phyloP scores from a whole-genome alignment of 169 alveolate genomes.

The Toxoplasma gondii region DNA sequence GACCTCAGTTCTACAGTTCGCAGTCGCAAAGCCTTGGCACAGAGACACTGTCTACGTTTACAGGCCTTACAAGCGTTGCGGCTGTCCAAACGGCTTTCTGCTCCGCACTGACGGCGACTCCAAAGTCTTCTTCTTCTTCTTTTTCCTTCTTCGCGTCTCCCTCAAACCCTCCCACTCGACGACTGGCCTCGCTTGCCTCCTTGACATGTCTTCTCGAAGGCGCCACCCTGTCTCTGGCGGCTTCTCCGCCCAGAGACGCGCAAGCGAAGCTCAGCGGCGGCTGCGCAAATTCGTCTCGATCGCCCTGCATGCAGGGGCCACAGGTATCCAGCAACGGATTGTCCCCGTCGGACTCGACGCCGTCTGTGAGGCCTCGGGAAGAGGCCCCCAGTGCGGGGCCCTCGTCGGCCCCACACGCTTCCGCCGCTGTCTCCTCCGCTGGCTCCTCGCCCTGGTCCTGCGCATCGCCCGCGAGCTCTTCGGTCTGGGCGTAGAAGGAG shows the following conservation, averaged over 20 bases:
- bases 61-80: background rate
- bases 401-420: background rate
- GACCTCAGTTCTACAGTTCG: too few relatives aligned
- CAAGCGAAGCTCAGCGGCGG: background rate
- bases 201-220: too few relatives aligned
- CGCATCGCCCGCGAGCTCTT: background rate
- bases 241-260: background rate
- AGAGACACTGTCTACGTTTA: too few relatives aligned
- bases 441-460: background rate
- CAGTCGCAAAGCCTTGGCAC: too few relatives aligned
- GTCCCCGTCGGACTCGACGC: background rate
- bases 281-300: background rate
- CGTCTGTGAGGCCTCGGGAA: background rate
- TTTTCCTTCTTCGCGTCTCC: background rate
- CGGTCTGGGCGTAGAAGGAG: too few relatives aligned
- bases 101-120: background rate
- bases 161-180: background rate
- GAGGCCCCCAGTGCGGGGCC: background rate
- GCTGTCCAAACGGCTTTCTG: constrained; percentile 21
- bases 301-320: background rate
- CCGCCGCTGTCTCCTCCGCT: background rate
- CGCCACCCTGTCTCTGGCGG: background rate
- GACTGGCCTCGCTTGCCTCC: background rate
- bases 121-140: constrained; percentile 22
- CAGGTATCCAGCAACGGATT: background rate